Conservation (phyloP, 352 stramenopile species). For the Globisporangium solare region DNA sequence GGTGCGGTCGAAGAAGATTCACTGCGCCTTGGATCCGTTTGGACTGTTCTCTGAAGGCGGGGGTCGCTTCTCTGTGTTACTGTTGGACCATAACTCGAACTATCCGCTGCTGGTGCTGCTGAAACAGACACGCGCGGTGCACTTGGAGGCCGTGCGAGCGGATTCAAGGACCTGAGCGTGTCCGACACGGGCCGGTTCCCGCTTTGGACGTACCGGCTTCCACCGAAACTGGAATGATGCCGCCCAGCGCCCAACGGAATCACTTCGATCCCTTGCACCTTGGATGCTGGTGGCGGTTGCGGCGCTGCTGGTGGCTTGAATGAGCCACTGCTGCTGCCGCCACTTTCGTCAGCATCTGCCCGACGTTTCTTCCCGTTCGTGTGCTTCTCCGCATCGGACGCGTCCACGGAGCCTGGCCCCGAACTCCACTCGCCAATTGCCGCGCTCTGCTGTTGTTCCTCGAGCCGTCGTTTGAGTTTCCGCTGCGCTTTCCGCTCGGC, state of each 20-base stretch:
- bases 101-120: too few species aligned
- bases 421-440: neutral
- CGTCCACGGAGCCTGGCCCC: neutral
- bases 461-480: conserved; percentile 12
- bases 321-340: neutral
- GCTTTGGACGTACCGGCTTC: conserved; percentile 65
- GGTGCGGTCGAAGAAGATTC: conserved; percentile 1
- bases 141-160: conserved; percentile 15
- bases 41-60: conserved; percentile 1
- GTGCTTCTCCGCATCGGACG: conserved; percentile 1
- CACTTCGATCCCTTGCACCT: conserved; percentile 32
- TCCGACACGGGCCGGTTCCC: conserved; percentile 37
- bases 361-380: conserved; percentile 18
- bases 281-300: neutral
- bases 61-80: neutral
- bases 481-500: conserved; percentile 2
- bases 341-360: conserved; percentile 15
- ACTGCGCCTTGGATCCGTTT: neutral
- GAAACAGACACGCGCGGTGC: neutral
- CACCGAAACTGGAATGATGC: conserved; percentile 21
- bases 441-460: neutral
- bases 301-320: neutral
- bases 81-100: too few species aligned
- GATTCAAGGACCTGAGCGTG: conserved; percentile 10
- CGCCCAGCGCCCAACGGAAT: conserved; percentile 40